These are phyloP conservation scores for Solanum paucissectum DNA, from an alignment of 257 asterid species.

Conservation along the genomic window DNA sequence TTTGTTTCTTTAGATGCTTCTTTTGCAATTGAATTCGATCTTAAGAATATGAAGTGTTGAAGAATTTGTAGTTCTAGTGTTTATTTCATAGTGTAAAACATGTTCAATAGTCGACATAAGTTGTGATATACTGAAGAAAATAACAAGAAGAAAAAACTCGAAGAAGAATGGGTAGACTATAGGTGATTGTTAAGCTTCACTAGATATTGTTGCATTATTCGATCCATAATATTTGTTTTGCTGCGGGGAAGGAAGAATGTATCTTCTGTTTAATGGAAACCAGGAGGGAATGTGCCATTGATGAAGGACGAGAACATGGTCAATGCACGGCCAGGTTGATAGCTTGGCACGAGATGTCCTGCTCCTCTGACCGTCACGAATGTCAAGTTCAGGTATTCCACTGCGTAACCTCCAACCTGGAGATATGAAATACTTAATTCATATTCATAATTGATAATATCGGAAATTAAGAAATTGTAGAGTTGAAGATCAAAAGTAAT, in stretches of 20 bases:
- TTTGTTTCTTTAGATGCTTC: background rate
- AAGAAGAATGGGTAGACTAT: background rate
- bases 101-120: background rate
- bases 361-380: constrained; percentile 51
- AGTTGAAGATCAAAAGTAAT: background rate
- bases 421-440: background rate
- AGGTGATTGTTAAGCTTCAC: background rate
- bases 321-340: constrained; percentile 50
- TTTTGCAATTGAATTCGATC: background rate
- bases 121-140: background rate
- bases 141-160: background rate
- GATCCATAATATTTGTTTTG: background rate
- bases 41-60: background rate
- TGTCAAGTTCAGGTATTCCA: constrained; percentile 39
- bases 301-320: constrained; percentile 33
- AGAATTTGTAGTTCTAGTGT: background rate
- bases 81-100: background rate
- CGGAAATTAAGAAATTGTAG: background rate
- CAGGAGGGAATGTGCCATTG: constrained; percentile 39
- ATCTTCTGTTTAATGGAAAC: background rate
- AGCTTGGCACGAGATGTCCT: constrained; percentile 54
- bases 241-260: background rate
- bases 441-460: background rate
- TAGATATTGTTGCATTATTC: background rate
- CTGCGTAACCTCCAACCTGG: constrained; percentile 59